Base-by-base conservation (phyloP, 192 early-diverging fungal species). In the Bifiguratus adelaidae region DNA sequence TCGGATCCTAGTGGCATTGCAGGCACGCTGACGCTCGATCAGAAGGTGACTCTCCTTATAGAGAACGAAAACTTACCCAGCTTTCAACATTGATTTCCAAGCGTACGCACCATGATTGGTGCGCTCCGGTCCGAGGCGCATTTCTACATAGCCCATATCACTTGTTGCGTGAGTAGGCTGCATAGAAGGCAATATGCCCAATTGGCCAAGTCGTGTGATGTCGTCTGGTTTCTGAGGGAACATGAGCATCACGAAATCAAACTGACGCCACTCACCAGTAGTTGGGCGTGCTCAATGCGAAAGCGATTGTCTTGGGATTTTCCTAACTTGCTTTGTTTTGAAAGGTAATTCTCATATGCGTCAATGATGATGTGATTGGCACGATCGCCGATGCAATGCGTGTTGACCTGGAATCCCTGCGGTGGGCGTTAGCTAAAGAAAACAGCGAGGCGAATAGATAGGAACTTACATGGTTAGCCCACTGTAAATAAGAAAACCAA, bases 241-340 rank as follows among this genome's bases (percentile, higher is more conserved):
- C 22, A 34, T 24, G 32, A 33, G 8, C 8, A 33, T 33, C n/a
- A n/a, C 32, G 8, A n/a, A n/a, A 33, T 33, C 12, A 25, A 43
- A 13, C 11, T 24, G 28, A 53, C 7, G 6, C 19, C 3, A 50
- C 16, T 24, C 27, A 71, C 70, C 32, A 78, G 18, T 22, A 78
- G 59, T 44, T 78, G 76, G 8, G 76, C 73, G 47, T 78, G 76
- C 45, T 78, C 76, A 20, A 78, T 77, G 19, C 76, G 41, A 34
- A 60, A 45, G 29, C 76, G 34, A 12, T 38, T 38, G 6, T 38
- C 16, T 4, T n/a, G 4, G 37, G 22, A 21, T n/a, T 38, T 38
- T 38, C 5, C 37, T 4, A 7, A 4, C 7, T 12, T 20, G 12
- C 45, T 48, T 55, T 28, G 21, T 48, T 25, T 24, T 32, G 30